phyloP scores from a whole-genome alignment of 176 grass and related monocot genomes.

The Raddia distichophylla region DNA sequence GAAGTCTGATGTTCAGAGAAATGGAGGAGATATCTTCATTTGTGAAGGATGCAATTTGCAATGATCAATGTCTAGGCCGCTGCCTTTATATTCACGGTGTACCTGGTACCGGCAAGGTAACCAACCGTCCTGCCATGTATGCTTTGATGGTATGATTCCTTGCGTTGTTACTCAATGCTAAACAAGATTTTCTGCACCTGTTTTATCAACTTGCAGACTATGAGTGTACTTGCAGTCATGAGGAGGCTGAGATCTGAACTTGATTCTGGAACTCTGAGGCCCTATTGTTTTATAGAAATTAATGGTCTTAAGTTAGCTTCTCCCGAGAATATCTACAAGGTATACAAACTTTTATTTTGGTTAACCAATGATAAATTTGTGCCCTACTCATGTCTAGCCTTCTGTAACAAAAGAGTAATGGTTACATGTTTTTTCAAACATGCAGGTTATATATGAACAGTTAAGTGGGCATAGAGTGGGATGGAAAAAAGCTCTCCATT shows the following conservation, averaged over 20 bases:
- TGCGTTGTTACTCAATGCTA: conserved; percentile 14
- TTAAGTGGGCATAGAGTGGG: conserved; percentile 85
- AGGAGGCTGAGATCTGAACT: conserved; percentile 79
- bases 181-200: conserved; percentile 34
- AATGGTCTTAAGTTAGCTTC: conserved; percentile 95
- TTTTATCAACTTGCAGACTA: conserved; percentile 68
- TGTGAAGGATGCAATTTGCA: conserved; percentile 89
- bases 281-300: conserved; percentile 89
- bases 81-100: conserved; percentile 99
- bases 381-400: background rate
- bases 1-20: conserved; percentile 60
- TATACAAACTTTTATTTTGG: conserved; percentile 41
- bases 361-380: background rate
- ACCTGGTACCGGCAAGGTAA: conserved; percentile 97
- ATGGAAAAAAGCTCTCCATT: conserved; percentile 96
- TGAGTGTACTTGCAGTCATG: conserved; percentile 93
- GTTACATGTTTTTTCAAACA: conserved; percentile 10
- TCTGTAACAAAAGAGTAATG: conserved; percentile 8
- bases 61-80: conserved; percentile 85
- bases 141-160: conserved; percentile 28
- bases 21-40: conserved; percentile 91
- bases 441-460: conserved; percentile 88
- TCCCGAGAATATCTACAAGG: conserved; percentile 95
- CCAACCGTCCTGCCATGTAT: background rate
- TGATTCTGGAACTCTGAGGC: conserved; percentile 69